Conservation (phyloP, 1,284 basidiomycete species). For the Crucibulum parvulum region DNA sequence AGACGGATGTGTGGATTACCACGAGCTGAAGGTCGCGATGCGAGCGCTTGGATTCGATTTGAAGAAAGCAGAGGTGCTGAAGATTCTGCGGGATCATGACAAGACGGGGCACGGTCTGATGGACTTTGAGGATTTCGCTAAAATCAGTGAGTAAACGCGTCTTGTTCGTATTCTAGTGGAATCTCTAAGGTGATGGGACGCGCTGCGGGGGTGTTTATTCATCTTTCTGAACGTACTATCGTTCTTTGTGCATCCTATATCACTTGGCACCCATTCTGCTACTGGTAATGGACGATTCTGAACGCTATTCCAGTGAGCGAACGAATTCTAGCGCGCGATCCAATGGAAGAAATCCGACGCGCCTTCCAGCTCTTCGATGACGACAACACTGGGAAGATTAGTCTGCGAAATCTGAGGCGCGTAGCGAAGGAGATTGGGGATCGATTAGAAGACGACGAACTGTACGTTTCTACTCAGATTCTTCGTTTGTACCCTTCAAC, state of each 20-base stretch:
- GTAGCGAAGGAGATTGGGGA: constrained; percentile 99
- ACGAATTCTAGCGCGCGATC: constrained; percentile 91
- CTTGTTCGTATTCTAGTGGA: constrained; percentile 1
- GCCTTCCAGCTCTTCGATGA: constrained; percentile 98
- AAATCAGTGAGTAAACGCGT: constrained; percentile 82
- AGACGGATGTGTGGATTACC: constrained; percentile 96
- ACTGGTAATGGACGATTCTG: neutral
- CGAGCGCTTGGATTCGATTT: constrained; percentile 97
- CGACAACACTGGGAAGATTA: constrained; percentile 95
- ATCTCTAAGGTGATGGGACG: constrained; percentile 5
- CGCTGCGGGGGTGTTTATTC: neutral
- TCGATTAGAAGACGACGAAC: constrained; percentile 93
- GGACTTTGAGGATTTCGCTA: constrained; percentile 94
- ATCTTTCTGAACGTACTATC: no score
- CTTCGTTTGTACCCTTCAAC: neutral
- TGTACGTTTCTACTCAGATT: constrained; percentile 65
- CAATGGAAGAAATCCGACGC: constrained; percentile 94
- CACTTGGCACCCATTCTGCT: neutral
- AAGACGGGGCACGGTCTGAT: constrained; percentile 91
- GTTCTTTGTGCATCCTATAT: neutral
- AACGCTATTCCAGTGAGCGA: constrained; percentile 80
- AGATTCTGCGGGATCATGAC: constrained; percentile 93
- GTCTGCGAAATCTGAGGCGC: constrained; percentile 87
- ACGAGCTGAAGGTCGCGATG: constrained; percentile 99
- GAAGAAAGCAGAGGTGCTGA: constrained; percentile 98